A percentile compares a stretch with the other conserved stretches of the same genome.
phyloP scores from a whole-genome alignment of 2,329 filamentous ascomycete genomes.

The Byssochlamys sp. region DNA sequence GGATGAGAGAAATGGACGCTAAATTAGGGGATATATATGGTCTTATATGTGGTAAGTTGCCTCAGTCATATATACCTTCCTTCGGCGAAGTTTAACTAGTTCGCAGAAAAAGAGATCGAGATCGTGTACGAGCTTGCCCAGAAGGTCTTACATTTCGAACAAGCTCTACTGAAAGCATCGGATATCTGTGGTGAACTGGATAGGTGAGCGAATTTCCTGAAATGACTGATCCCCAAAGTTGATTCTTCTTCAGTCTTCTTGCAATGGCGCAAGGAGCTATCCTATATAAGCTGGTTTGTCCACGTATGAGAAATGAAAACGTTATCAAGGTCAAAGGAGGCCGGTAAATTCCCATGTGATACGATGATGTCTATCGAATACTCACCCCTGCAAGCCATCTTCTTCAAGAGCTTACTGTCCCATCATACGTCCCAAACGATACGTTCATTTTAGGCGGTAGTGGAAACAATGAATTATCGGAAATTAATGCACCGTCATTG shows the following conservation, averaged over 20 bases:
- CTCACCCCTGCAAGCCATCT: slow-evolving; percentile 49
- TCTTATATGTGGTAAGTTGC: slow-evolving; percentile 62
- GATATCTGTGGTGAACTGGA: slow-evolving; percentile 80
- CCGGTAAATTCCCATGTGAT: slow-evolving; percentile 38
- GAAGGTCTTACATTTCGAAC: slow-evolving; percentile 59
- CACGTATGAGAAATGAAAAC: slow-evolving; percentile 61
- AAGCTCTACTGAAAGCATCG: slow-evolving; percentile 58
- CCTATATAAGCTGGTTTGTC: slow-evolving; percentile 61
- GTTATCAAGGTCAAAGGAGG: slow-evolving; percentile 66
- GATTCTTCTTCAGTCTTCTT: slow-evolving; percentile 48
- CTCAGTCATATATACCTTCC: neutral
- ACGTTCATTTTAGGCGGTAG: slow-evolving; percentile 57
- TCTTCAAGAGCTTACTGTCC: slow-evolving; percentile 72
- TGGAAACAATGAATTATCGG: neutral
- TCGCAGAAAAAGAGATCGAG: slow-evolving; percentile 72
- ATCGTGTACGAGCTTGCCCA: slow-evolving; percentile 70
- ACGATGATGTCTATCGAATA: neutral
- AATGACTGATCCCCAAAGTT: slow-evolving; percentile 10
- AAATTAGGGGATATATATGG: slow-evolving; percentile 78
- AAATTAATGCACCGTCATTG: neutral
- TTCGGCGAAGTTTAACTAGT: neutral
- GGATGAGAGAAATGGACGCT: slow-evolving; percentile 71
- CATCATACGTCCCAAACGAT: slow-evolving; percentile 74
- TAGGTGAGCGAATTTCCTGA: slow-evolving; percentile 27
- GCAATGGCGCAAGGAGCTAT: slow-evolving; percentile 69